These are phyloP conservation scores for Globisporangium cederbergense DNA, from an alignment of 352 stramenopile genomes.

Conservation along the genomic window DNA sequence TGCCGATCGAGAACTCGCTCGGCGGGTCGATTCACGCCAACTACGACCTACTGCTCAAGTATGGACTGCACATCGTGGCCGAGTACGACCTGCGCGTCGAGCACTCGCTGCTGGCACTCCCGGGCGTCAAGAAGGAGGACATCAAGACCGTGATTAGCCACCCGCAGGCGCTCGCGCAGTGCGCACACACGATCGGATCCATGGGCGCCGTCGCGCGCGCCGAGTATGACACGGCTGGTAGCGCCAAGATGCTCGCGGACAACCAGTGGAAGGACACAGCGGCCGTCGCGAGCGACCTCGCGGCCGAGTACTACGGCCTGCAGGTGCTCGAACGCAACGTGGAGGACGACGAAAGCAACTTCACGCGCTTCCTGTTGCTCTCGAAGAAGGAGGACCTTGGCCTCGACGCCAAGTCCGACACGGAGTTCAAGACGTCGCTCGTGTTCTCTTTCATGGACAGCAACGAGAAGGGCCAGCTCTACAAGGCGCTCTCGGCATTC, in stretches of 20 bases:
- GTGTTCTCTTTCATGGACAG: constrained; percentile 72
- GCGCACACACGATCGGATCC: constrained; percentile 91
- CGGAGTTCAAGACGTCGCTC: constrained; percentile 69
- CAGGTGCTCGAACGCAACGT: constrained; percentile 86
- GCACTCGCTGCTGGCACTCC: constrained; percentile 92
- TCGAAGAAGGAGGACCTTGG: constrained; percentile 53
- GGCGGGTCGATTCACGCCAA: constrained; percentile 95
- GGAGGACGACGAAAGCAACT: constrained; percentile 90
- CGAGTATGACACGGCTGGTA: constrained; percentile 97
- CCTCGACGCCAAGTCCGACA: constrained; percentile 25
- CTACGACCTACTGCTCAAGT: constrained; percentile 86
- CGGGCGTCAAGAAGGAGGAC: constrained; percentile 79
- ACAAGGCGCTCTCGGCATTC: constrained; percentile 60
- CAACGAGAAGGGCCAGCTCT: constrained; percentile 56
- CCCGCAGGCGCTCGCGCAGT: constrained; percentile 96
- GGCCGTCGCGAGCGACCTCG: constrained; percentile 95
- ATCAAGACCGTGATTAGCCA: constrained; percentile 97
- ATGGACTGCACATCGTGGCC: constrained; percentile 61
- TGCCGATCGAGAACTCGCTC: constrained; percentile 95
- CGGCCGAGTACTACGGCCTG: constrained; percentile 92
- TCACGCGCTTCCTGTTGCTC: constrained; percentile 92
- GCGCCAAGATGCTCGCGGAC: constrained; percentile 95
- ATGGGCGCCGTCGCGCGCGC: constrained; percentile 76
- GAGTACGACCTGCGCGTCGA: constrained; percentile 79
- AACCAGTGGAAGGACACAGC: constrained; percentile 81